A percentile compares a stretch with the other conserved stretches of the same genome.
Conservation (phyloP, 2,329 filamentous ascomycete species). For the Claviceps capensis region DNA sequence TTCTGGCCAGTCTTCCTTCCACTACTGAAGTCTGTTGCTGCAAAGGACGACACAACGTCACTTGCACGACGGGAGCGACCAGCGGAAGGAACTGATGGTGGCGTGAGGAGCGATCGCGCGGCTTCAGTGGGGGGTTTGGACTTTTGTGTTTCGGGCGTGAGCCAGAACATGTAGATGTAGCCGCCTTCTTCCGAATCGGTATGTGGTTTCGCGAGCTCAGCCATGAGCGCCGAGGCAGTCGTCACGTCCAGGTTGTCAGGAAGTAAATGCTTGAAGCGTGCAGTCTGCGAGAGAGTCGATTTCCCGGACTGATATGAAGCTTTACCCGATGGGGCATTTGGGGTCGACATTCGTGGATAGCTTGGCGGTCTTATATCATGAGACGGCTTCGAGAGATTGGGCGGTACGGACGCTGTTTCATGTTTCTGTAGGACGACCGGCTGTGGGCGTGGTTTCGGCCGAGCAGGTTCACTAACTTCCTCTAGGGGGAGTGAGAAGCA, state of each 20-base stretch:
- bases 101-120: conserved; percentile 43
- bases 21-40: conserved; percentile 15
- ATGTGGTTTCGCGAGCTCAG: conserved; percentile 60
- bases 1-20: conserved; percentile 24
- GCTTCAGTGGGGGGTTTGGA: conserved; percentile 43
- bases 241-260: conserved; percentile 52
- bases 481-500: conserved; percentile 38
- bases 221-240: conserved; percentile 55
- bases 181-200: conserved; percentile 61
- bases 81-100: conserved; percentile 24
- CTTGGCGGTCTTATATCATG: not conserved
- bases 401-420: conserved; percentile 11
- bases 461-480: conserved; percentile 24
- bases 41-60: conserved; percentile 40
- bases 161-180: conserved; percentile 99
- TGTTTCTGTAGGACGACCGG: conserved; percentile 30
- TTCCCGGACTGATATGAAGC: conserved; percentile 16
- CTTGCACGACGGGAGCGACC: conserved; percentile 33
- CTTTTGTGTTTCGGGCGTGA: conserved; percentile 50
- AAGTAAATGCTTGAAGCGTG: conserved; percentile 39
- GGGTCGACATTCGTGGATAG: conserved; percentile 1
- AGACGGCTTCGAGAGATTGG: conserved; percentile 2
- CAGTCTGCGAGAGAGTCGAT: conserved; percentile 19
- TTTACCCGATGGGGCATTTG: conserved; percentile 16
- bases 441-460: conserved; percentile 9